Base-by-base conservation (phyloP, 176 grass and related monocot species). In the Musa troglodytarum region DNA sequence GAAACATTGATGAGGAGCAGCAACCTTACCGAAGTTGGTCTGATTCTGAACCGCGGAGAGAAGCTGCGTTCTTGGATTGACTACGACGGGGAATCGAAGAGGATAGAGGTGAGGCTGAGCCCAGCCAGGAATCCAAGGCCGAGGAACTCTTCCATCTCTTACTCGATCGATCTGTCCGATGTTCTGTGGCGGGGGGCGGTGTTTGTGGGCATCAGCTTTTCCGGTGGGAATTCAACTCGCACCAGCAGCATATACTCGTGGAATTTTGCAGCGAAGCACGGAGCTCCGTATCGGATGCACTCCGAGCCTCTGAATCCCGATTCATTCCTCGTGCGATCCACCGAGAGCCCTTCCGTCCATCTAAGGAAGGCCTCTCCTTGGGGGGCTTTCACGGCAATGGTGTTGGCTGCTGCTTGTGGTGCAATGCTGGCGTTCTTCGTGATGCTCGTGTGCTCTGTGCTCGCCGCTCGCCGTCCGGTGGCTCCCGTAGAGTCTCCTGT, bases 61-160 rank as follows among this genome's bases (percentile, higher is more conserved):
- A 81, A 76, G 80, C 56, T 93, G 65, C 90, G 88, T 72, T 86
- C 90, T 7, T 90, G 88, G 90, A 82, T 97, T 23, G 88, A 93
- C 64, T 97, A 90, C 81, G 73, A 90, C 50, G 85, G 81, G 20
- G 77, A 78, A 10, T 74, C 66, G 14, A 81, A 85, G 56, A 74
- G 43, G 53, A 81, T 97, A 49, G 65, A 79, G 55, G 74, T 93
- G 71, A 77, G 79, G 57, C 79, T 97, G 23, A 77, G 82, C 69
- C 77, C 72, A 80, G 79, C 87, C n/a, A 79, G 52, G n/a, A 21
- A 34, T 43, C 51, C 78, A 50, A 58, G 17, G 25, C 54, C 77
- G 17, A 61, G 58, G 16, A 74, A n/a, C 17, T 71, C 82, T 9
- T 81, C 79, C 19, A 63, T 88, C 80, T 82, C 87, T 52, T 83